Evolutionary conservation across 2,329 filamentous ascomycete species (phyloP), one percentile per base, ranked within the genome.

Genomic region (Aspergillaceae sp.): DNA sequence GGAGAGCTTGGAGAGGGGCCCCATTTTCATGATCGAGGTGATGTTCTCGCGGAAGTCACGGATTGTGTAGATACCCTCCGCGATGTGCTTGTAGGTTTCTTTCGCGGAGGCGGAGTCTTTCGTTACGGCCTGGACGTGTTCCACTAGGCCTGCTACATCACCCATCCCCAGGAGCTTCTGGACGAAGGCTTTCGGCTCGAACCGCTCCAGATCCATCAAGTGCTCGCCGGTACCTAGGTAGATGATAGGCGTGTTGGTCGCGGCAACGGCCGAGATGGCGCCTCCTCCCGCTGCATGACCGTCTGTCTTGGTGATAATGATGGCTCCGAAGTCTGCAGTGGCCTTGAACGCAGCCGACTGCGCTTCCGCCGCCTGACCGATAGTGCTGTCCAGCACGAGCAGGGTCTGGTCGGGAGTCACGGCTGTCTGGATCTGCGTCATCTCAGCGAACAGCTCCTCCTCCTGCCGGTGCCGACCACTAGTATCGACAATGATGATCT

Each of bases 11-110:
- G 87, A 94, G 1, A 98, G 72, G 0, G 92, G 92, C 0, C 92
- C 92, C 92, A 98, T 97, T 73, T 98, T 98, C 89, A 97, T 96
- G 62, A 98, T 96, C 61, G 97, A 97, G 48, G 85, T 86, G 8
- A 98, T 81, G 64, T 98, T 94, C 64, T 98, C 92, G 19, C 92
- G 82, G 55, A 98, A 77, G 65, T 98, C 92, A 46, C 92, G 85
- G 32, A 98, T 79, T 0, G 92, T 95, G 68, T 97, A 98, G 52
- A 96, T 90, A 46, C 92, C 92, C 61, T 96, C 91, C 5, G 88
- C 86, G 55, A 98, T 94, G 72, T 98, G 91, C 74, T 98, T 98
- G 77, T 98, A 96, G 3, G 92, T 97, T 60, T 97, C 91, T 70
- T 98, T 97, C 56, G 70, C 68, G n/a, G 63, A 62, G 1, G 67